Base-by-base conservation (phyloP, 2,329 filamentous ascomycete species). In the Calonectria montana region DNA sequence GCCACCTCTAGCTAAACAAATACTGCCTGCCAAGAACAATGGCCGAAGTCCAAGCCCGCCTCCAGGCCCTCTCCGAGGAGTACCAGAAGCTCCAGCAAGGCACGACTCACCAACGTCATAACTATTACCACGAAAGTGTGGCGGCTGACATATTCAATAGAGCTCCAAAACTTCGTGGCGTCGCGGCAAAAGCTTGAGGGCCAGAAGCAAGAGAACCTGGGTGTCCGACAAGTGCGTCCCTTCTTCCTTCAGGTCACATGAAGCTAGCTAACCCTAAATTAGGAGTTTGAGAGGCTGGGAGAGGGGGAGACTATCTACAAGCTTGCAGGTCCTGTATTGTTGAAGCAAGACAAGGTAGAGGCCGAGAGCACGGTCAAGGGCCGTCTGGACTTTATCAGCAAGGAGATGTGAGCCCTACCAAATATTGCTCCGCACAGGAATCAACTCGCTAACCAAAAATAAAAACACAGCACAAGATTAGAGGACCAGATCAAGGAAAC, bases 261-360 rank as follows among this genome's bases (percentile, higher is more conserved):
- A 73, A 61, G 12, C 23, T 31, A 50, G 53, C 71, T 81, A 68
- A 81, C 23, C 41, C 10, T 45, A 13, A 18, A 39, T 15, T 75
- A 97, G 92, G 96, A 98, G 84, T 98, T 98, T 83, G 88, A 91
- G 47, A 88, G 89, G 66, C 88, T 98, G 71, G 90, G 92, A 78
- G 93, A 96, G 43, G 93, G 93, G 77, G 94, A 97, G 80, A 94
- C 92, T 75, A 97, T 99, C 83, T 99, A 97, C 90, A 99, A 98
- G 85, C 91, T 98, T 48, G 92, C 98, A 57, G 97, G 97, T 0
- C 97, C 97, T 0, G 94, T 98, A 8, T 86, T 99, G 43, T 84
- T 99, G 80, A 98, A 98, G 88, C 97, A 99, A 84, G 97, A 98
- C 70, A 96, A 94, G 83, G 86, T 91, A 2, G 97, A 99, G 82